Conservation (phyloP, 345 rosid genomes). For the Salix purpurea region DNA sequence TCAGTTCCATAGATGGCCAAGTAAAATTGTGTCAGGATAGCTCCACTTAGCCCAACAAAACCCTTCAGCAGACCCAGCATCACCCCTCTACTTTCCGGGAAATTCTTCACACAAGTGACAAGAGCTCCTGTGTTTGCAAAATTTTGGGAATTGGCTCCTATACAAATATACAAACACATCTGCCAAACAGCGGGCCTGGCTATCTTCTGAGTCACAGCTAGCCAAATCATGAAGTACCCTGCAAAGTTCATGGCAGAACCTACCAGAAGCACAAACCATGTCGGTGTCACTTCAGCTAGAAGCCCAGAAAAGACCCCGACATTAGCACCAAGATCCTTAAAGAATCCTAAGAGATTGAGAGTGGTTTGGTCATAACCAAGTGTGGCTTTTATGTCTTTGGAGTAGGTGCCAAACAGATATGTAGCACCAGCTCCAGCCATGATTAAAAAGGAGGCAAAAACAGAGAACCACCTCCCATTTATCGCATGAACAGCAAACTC, state of each 20-base stretch:
- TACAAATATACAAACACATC: conserved; percentile 73
- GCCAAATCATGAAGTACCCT: conserved; percentile 88
- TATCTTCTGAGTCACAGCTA: conserved; percentile 57
- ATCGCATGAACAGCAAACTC: conserved; percentile 45
- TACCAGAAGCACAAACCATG: conserved; percentile 72
- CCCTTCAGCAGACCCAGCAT: conserved; percentile 83
- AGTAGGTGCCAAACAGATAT: conserved; percentile 75
- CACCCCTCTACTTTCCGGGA: conserved; percentile 79
- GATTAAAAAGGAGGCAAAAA: conserved; percentile 76
- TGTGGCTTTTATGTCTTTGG: conserved; percentile 61
- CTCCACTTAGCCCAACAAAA: conserved; percentile 79
- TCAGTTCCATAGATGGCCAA: conserved; percentile 74
- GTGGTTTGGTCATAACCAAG: conserved; percentile 86
- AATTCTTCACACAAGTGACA: conserved; percentile 79
- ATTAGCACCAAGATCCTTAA: conserved; percentile 87
- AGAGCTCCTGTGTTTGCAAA: conserved; percentile 86
- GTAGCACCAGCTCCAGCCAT: conserved; percentile 94
- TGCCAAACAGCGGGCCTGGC: conserved; percentile 74
- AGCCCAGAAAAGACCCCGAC: conserved; percentile 73
- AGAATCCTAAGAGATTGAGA: conserved; percentile 70
- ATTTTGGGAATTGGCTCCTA: conserved; percentile 81
- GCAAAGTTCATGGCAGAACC: conserved; percentile 81
- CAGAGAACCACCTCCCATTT: conserved; percentile 80
- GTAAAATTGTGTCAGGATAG: conserved; percentile 74
- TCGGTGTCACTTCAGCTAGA: conserved; percentile 80